A percentile compares a stretch with the other conserved stretches of the same genome.
Conservation (phyloP, 192 early-diverging fungal genomes). For the Pecoramyces ruminantium region DNA sequence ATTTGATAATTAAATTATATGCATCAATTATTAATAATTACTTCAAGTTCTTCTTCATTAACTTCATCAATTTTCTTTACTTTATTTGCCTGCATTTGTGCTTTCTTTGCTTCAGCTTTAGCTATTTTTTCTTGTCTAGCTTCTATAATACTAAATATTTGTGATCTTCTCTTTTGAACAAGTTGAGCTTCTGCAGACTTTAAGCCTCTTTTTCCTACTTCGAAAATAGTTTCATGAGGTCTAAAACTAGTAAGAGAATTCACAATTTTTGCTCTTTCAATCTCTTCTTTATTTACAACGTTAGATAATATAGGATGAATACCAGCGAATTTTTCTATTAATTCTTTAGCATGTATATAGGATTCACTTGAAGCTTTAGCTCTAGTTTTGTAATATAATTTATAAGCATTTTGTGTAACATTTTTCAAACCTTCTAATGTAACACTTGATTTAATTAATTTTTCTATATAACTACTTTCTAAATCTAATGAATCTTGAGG, state of each 20-base stretch:
- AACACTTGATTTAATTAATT: conserved; percentile 37
- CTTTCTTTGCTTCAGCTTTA: conserved; percentile 5
- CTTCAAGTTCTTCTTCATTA: conserved; percentile 9
- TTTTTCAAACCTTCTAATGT: conserved; percentile 43
- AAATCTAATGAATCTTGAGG: conserved; percentile 46
- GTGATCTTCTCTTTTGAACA: conserved; percentile 20
- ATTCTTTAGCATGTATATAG: conserved; percentile 73
- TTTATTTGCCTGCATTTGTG: background rate
- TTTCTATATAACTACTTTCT: conserved; percentile 59
- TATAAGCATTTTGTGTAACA: conserved; percentile 64
- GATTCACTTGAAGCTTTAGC: conserved; percentile 66
- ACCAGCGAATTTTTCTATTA: conserved; percentile 45
- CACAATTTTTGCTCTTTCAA: conserved; percentile 49
- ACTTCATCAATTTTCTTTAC: conserved; percentile 3
- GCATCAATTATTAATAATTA: too few species aligned
- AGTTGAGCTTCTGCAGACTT: conserved; percentile 45
- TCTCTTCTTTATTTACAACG: conserved; percentile 27
- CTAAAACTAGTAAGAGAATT: conserved; percentile 60
- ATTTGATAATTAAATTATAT: too few species aligned
- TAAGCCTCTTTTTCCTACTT: conserved; percentile 68
- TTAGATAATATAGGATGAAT: conserved; percentile 55
- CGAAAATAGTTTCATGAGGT: conserved; percentile 85
- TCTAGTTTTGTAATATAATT: conserved; percentile 70
- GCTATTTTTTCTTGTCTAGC: conserved; percentile 13
- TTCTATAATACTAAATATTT: conserved; percentile 3